phyloP scores from a whole-genome alignment of 257 asterid species.

The Ballota nigra region DNA sequence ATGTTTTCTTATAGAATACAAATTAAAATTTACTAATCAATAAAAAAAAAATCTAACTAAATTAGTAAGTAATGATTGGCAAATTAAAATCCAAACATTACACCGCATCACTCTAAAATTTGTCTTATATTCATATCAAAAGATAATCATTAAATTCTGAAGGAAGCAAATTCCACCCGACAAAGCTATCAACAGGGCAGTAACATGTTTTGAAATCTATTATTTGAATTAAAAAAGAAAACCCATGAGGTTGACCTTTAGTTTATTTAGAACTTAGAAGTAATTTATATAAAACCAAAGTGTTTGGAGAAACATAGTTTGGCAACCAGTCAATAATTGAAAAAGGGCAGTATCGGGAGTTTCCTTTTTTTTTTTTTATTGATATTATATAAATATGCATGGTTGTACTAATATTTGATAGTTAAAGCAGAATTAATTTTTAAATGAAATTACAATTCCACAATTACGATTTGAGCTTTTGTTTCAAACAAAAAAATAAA shows the following conservation, averaged over 20 bases:
- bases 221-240: not conserved
- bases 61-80: not conserved
- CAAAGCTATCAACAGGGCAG: not conserved
- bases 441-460: not conserved
- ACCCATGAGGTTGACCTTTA: not conserved
- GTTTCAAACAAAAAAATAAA: too few relatives aligned
- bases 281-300: not conserved
- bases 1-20: too few relatives aligned
- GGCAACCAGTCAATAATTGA: not conserved
- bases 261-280: not conserved
- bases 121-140: not conserved
- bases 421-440: not conserved
- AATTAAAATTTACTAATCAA: too few relatives aligned
- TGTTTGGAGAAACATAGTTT: not conserved
- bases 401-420: not conserved
- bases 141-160: not conserved
- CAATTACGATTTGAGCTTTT: too few relatives aligned
- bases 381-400: not conserved
- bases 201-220: not conserved
- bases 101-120: not conserved
- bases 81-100: not conserved
- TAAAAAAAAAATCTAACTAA: not conserved
- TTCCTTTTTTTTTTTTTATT: not conserved
- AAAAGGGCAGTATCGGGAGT: not conserved
- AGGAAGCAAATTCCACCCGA: not conserved